Evolutionary conservation across 305 asterid genomes (phyloP).

Genomic region (Nicotiana rustica): DNA sequence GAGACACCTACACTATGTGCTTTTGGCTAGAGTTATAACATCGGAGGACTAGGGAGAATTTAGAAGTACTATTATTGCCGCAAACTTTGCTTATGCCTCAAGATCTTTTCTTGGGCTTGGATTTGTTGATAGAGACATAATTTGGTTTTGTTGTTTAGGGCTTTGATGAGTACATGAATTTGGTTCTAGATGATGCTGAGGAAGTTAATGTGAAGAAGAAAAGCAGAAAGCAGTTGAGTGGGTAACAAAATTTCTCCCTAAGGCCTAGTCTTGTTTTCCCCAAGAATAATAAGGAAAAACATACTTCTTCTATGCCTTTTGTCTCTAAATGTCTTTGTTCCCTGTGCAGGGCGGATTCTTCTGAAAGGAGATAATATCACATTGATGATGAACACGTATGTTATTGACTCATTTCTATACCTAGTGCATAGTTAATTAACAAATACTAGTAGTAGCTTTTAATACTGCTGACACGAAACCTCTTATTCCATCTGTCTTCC

Average conservation of each 20-base stretch:
- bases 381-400: slow-evolving; percentile 69
- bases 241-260: slow-evolving; percentile 21
- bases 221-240: slow-evolving; percentile 63
- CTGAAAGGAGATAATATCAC: slow-evolving; percentile 68
- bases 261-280: not conserved
- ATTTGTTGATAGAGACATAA: not conserved
- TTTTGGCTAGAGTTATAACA: not conserved
- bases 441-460: not conserved
- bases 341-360: slow-evolving; percentile 56
- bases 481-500: not conserved
- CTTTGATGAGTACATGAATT: slow-evolving; percentile 92
- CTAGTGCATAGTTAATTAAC: not conserved
- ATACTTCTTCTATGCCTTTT: not conserved
- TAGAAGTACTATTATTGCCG: not conserved
- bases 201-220: slow-evolving; percentile 85
- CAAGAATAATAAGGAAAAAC: not conserved
- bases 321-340: slow-evolving; percentile 26
- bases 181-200: slow-evolving; percentile 90
- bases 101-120: not conserved
- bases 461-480: not conserved
- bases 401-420: slow-evolving; percentile 9
- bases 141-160: slow-evolving; percentile 48
- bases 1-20: not conserved
- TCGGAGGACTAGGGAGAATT: slow-evolving; percentile 11
- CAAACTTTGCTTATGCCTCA: not conserved